phyloP scores from a whole-genome alignment of 805 yeast genomes.

The Yarrowia bubula region DNA sequence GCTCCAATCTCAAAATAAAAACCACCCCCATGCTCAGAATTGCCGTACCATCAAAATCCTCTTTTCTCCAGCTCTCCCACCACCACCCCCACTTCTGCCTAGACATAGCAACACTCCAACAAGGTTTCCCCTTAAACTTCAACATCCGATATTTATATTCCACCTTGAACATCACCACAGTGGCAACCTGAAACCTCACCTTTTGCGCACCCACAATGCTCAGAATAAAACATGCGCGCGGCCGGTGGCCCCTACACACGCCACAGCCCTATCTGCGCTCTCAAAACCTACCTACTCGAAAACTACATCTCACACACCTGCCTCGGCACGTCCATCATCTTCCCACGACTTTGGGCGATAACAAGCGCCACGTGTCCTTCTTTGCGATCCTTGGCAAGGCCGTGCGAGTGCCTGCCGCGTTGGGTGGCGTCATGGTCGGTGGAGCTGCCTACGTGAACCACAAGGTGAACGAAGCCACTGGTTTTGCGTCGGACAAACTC shows the following conservation, averaged over 20 bases:
- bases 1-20: no score
- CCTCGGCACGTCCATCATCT: conserved; percentile 13
- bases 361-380: background rate
- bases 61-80: background rate
- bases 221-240: background rate
- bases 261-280: background rate
- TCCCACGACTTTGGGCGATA: conserved; percentile 1
- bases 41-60: background rate
- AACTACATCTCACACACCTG: conserved; percentile 2
- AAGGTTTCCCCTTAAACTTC: background rate
- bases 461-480: conserved; percentile 83
- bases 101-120: background rate
- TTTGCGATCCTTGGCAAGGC: conserved; percentile 30
- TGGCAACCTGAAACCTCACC: background rate
- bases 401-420: conserved; percentile 57
- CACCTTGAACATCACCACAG: background rate
- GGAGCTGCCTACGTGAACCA: conserved; percentile 91
- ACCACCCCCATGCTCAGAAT: no score
- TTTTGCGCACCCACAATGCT: background rate
- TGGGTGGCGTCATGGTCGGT: conserved; percentile 91
- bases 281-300: background rate
- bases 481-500: conserved; percentile 65
- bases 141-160: conserved; percentile 9
- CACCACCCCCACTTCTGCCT: no score
- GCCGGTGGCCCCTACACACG: background rate